Base-by-base conservation (phyloP, 306 rosid species). In the Inga leiocalycina region DNA sequence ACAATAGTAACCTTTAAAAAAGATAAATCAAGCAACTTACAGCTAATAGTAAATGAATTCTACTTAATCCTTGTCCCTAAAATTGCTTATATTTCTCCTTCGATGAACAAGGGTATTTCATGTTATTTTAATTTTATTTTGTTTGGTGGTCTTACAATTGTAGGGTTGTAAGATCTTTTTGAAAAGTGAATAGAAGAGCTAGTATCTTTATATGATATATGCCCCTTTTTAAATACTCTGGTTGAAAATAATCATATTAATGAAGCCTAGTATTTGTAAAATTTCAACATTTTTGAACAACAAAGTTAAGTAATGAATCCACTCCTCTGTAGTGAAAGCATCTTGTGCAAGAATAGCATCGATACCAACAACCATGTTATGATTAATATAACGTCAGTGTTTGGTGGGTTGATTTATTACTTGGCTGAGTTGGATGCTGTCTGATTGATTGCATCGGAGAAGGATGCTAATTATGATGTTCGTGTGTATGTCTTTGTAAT, bases 401-500 rank as follows among this genome's bases (percentile, higher is more conserved):
- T 65, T 65, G 43, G 71, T 65, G 71, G 71, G 71, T 30, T 34
- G 71, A 32, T 65, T 65, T 32, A 32, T 65, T 65, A 15, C 71
- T 39, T 32, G 71, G 9, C 6, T 32, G 43, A 65, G 4, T 65
- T 6, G 71, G 71, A 65, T 65, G 71, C 71, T 32, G 71, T 65
- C 43, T 30, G 41, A 30, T 30, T 64, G 70, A 64, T 64, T 64
- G 70, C 70, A 30, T 64, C 39, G 17, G 35, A 30, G 8, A 62
- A 27, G 69, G 70, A 11, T 64, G 71, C 71, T 32, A 32, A 65
- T 65, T 65, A 65, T 82, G 75, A 65, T 76, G 76, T 46, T 54
- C 32, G 32, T 57, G 69, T 41, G 66, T 35, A 41, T 67, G 48
- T 34, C 22, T 57, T 44, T 76, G 84, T 65, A 16, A 46, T 82